Conservation (phyloP, 139 green algal genomes). For the Tetratostichococcus sp. region DNA sequence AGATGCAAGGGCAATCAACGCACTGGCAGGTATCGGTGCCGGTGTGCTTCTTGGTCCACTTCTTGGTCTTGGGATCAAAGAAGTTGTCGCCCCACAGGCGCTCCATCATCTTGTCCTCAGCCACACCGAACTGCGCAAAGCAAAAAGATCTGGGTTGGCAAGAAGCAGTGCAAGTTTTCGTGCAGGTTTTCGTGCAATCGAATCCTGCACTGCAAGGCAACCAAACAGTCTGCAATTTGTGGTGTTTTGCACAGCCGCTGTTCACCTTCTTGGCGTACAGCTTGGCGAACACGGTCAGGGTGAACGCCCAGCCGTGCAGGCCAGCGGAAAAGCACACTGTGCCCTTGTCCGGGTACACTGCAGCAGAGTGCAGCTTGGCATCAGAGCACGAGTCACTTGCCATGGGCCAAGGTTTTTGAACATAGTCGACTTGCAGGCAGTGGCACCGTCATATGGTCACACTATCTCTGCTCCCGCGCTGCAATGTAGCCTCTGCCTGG, state of each 20-base stretch:
- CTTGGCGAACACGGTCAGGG: conserved; percentile 94
- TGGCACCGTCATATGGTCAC: too few species aligned
- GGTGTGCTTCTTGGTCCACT: conserved; percentile 96
- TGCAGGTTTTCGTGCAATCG: not conserved
- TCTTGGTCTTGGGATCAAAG: conserved; percentile 95
- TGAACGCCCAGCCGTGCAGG: conserved; percentile 99
- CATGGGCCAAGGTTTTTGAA: too few species aligned
- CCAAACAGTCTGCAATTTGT: too few species aligned
- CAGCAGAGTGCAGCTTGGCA: too few species aligned
- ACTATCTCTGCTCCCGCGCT: too few species aligned
- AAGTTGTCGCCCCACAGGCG: conserved; percentile 98
- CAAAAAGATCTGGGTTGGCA: too few species aligned
- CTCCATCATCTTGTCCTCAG: conserved; percentile 89
- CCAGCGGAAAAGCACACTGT: conserved; percentile 97
- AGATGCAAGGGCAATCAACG: too few species aligned
- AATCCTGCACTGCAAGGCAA: too few species aligned
- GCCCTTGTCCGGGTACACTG: conserved; percentile 93
- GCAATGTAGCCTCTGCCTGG: too few species aligned
- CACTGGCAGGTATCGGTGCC: conserved; percentile 70
- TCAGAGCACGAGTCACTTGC: too few species aligned
- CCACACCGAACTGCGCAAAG: conserved; percentile 92
- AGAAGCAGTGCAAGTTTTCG: too few species aligned
- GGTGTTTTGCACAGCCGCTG: not conserved
- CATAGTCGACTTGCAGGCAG: too few species aligned
- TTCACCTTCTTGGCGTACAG: conserved; percentile 98